Conservation (phyloP, 495 filamentous ascomycete species). For the Recurvomyces mirabilis region DNA sequence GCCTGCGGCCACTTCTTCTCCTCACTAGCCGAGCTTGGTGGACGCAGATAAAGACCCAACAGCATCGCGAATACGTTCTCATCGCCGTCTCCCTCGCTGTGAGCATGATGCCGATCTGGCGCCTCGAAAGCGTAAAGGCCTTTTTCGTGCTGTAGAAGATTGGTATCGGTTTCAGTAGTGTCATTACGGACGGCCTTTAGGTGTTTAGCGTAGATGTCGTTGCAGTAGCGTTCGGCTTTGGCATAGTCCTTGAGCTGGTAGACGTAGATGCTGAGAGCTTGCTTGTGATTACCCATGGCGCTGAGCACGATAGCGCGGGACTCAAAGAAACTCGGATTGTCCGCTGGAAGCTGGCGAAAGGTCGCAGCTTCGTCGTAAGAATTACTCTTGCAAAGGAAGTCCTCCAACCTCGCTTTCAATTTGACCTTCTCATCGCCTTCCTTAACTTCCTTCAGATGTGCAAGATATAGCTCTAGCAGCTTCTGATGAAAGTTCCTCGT, state of each 20-base stretch:
- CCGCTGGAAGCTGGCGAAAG: conserved; percentile 60
- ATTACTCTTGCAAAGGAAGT: conserved; percentile 62
- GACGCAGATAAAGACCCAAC: conserved; percentile 78
- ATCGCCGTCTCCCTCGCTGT: conserved; percentile 43
- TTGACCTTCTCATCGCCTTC: conserved; percentile 36
- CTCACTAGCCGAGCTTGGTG: conserved; percentile 65
- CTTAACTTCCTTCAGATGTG: conserved; percentile 43
- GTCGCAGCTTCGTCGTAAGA: conserved; percentile 72
- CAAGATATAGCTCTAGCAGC: conserved; percentile 65
- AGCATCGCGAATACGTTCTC: conserved; percentile 83
- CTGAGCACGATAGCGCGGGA: conserved; percentile 83
- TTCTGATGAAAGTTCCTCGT: conserved; percentile 79
- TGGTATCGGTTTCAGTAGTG: not conserved
- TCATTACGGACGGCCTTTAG: conserved; percentile 33
- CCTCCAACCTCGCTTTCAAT: conserved; percentile 54
- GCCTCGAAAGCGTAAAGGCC: conserved; percentile 10
- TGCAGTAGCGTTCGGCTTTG: conserved; percentile 96
- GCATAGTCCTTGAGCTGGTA: conserved; percentile 78
- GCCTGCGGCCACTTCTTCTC: conserved; percentile 58
- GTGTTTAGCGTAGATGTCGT: conserved; percentile 59
- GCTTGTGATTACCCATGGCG: conserved; percentile 91
- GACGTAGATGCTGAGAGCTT: conserved; percentile 90
- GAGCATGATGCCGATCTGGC: too few relatives aligned
- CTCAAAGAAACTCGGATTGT: conserved; percentile 80
- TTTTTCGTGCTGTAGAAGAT: conserved; percentile 14